Base-by-base conservation (phyloP, 768 basidiomycete species). In the Boletus edulis region DNA sequence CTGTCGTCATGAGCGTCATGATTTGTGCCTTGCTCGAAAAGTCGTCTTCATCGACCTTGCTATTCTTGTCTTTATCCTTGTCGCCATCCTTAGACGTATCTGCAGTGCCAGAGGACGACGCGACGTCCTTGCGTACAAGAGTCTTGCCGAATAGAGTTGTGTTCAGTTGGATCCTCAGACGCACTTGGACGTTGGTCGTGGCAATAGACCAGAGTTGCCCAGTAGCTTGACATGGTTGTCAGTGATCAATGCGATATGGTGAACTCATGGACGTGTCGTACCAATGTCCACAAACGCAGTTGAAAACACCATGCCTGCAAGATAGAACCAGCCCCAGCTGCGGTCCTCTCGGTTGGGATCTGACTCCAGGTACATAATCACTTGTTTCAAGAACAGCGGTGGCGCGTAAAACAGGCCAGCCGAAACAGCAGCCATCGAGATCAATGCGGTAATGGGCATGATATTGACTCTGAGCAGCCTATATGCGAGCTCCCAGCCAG, bases 1-100 rank as follows among this genome's bases (percentile, higher is more conserved):
- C 94, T 6, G 92, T 94, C 7, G 94, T 95, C 90, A 96, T 94
- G 29, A 96, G 80, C 3, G 91, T 95, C 93, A 96, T 94, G 62
- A 97, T 85, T 73, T 96, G 83, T 7, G 83, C 81, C 65, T 86
- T 85, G 65, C 80, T 83, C 10, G 82, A 83, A 59, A 85, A 83
- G 46, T 84, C 82, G 22, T 81, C 79, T 53, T 84, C 82, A 37
- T 73, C 58, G 4, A 52, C 65, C 53, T 61, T 42, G 48, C 10
- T 43, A 58, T 62, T 50, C 40, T 59, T 56, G 40, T 17, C 44
- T 43, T 56, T 60, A 45, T 62, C 50, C 41, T 62, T 57, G 45
- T 59, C 57, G 2, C 60, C 59, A 13, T 67, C 64, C 45, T 61
- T 64, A 5, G 67, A 61, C 4, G 64, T 62, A 11, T 70, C 60